phyloP scores from a whole-genome alignment of 2,329 filamentous ascomycete genomes.

The Aureobasidium vineae region DNA sequence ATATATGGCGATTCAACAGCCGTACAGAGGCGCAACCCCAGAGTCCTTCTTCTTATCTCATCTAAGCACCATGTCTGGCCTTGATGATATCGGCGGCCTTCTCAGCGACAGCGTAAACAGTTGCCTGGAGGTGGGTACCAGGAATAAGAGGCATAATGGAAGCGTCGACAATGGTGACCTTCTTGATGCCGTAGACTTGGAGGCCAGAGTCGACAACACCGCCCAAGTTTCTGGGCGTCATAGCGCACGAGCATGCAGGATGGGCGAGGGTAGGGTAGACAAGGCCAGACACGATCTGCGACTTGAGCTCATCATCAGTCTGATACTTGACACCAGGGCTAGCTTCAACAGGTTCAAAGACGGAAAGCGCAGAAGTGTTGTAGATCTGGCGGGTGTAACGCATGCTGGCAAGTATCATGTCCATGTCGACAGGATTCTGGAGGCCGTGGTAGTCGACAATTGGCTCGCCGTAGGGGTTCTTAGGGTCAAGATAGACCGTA shows the following conservation, averaged over 20 bases:
- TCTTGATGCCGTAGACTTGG: constrained; percentile 39
- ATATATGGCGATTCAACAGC: constrained; percentile 24
- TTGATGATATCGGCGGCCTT: constrained; percentile 37
- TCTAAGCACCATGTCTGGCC: constrained; percentile 34
- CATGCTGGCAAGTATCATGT: constrained; percentile 39
- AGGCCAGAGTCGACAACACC: constrained; percentile 39
- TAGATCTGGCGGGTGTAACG: constrained; percentile 41
- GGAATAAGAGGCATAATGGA: constrained; percentile 39
- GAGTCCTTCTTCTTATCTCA: constrained; percentile 34
- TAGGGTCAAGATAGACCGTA: constrained; percentile 36
- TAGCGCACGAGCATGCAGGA: constrained; percentile 38
- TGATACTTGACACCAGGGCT: constrained; percentile 32
- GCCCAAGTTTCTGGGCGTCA: constrained; percentile 37
- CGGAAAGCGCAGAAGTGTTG: constrained; percentile 36
- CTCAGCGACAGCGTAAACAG: constrained; percentile 42
- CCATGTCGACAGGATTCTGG: constrained; percentile 41
- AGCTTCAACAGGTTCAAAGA: constrained; percentile 38
- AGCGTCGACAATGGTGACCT: constrained; percentile 41
- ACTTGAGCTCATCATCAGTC: constrained; percentile 31
- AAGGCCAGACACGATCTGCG: constrained; percentile 28
- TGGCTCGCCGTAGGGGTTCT: constrained; percentile 38
- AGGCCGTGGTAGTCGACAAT: constrained; percentile 45
- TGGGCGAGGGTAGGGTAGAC: constrained; percentile 36
- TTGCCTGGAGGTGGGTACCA: constrained; percentile 40
- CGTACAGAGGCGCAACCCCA: constrained; percentile 35